Evolutionary conservation across 495 filamentous ascomycete species (phyloP), one percentile per base, ranked within the genome.

Genomic region (Aspergillus ostianus): DNA sequence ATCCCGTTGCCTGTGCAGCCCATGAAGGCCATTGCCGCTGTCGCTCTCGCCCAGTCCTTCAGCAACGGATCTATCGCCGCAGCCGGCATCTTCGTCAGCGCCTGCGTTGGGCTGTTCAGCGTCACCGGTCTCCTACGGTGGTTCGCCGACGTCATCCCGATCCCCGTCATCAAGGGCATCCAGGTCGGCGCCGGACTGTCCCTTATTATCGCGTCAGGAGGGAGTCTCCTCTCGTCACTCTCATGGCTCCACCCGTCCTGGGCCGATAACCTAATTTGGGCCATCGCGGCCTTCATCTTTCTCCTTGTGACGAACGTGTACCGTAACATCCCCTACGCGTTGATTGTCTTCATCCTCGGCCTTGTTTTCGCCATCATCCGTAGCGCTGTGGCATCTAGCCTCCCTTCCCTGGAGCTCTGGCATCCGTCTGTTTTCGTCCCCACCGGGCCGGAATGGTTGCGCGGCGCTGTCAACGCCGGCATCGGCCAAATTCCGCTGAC

Each of bases 21-120:
- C 12, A 91, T 94, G 89, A 92, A 95, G 77, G 93, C 93, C 18
- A 93, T 98, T 59, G 92, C 92, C 45, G 88, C 93, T 0, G 86
- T 96, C 0, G 90, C 92, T 15, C 88, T 98, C 51, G 83, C 87
- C 12, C 80, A 82, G 26, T 75, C 73, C 46, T 87, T 91, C 64
- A 81, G 79, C 12, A 74, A 85, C 21, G 83, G 81, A 56, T 83
- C 88, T 59, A 93, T 88, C 52, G 84, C 90, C 20, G 88, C 90
- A 0, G 90, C 92, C 3, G 93, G 93, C 5, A 77, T 92, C 54
- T 87, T 91, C 47, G 90, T 94, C 21, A 84, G 84, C 6, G 74
- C 74, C 13, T 81, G 88, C 54, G 83, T 98, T 29, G 80, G 92
- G 44, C 45, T 95, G 15, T 85, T 96, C 64, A 91, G 88, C 64